Base-by-base conservation (phyloP, 495 filamentous ascomycete species). In the Hyaloscypha hepaticicola region DNA sequence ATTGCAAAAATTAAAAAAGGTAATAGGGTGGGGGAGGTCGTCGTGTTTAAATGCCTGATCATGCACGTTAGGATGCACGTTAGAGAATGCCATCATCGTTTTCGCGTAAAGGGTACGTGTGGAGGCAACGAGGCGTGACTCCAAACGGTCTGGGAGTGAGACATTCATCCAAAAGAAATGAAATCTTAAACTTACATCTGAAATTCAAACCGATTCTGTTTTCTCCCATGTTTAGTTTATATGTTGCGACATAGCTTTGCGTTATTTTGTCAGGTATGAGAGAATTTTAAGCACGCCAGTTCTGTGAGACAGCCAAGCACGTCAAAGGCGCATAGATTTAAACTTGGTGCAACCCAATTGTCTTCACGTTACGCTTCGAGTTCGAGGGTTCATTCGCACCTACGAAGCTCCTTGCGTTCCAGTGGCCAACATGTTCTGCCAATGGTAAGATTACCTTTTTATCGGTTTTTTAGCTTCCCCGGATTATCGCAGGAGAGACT, bases 281-380 rank as follows among this genome's bases (percentile, higher is more conserved):
- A 69, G 63, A 72, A 69, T 72, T 61, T 59, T 50, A 33, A 63
- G 63, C 50, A 58, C 62, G 61, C 38, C 38, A 45, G 38, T 45
- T 45, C 38, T 45, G 38, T 16, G 38, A 45, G 38, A 45, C 14
- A 45, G 38, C 38, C 38, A 16, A 45, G 38, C 38, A 11, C 38
- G 38, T 45, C 58, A 70, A 68, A 68, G 31, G 51, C 64, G 64
- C 60, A 70, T 58, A 31, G 27, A 29, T 48, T 68, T 31, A 26
- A 21, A 51, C 27, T 12, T 41, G 45, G 58, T 27, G 24, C 14
- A 7, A 45, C 38, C 38, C 38, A 16, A 16, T 45, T 45, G 14
- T 45, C 38, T 33, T n/a, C 6, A 45, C 12, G 38, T 45, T 3
- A 45, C 38, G 19, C 38, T 16, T 45, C 19, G 38, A 45, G 19